A percentile compares a stretch with the other conserved stretches of the same genome.
Conservation (phyloP, 768 basidiomycete genomes). For the Phanerodontia chrysosporium region DNA sequence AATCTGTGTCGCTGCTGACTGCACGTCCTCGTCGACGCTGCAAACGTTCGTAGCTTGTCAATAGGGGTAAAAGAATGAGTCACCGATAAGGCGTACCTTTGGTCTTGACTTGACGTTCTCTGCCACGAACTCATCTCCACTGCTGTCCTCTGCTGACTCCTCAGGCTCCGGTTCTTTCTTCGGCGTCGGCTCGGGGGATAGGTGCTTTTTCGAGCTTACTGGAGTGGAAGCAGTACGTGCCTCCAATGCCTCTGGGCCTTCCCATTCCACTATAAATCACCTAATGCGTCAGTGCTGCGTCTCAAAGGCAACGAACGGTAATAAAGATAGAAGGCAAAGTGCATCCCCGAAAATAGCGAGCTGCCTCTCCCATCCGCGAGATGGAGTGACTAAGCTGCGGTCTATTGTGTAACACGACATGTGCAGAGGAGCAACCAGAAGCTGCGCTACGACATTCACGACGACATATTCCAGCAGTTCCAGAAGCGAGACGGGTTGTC, state of each 20-base stretch:
- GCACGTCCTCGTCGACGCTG: constrained; percentile 46
- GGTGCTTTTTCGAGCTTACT: not conserved
- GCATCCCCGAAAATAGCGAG: not conserved
- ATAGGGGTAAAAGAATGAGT: not conserved
- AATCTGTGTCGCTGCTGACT: constrained; percentile 30
- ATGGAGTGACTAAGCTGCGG: constrained; percentile 5
- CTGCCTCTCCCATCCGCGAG: constrained; percentile 12
- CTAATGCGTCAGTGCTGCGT: constrained; percentile 18
- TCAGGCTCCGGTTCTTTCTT: constrained; percentile 26
- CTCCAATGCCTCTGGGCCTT: constrained; percentile 58
- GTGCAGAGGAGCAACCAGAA: not conserved
- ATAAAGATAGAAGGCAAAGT: not conserved
- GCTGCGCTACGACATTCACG: not conserved
- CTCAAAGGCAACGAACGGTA: not conserved
- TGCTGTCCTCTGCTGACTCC: constrained; percentile 31
- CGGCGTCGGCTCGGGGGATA: constrained; percentile 12
- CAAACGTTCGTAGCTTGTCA: not conserved
- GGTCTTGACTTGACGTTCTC: constrained; percentile 27
- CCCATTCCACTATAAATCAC: constrained; percentile 61
- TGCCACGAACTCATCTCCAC: constrained; percentile 69
- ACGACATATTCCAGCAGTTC: not conserved
- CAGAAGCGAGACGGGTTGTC: not conserved
- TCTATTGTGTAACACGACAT: not conserved
- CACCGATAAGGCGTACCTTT: constrained; percentile 40
- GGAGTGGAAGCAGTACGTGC: constrained; percentile 18